Conservation (phyloP, 73 alveolate species). For the Symbiodinium pilosum region DNA sequence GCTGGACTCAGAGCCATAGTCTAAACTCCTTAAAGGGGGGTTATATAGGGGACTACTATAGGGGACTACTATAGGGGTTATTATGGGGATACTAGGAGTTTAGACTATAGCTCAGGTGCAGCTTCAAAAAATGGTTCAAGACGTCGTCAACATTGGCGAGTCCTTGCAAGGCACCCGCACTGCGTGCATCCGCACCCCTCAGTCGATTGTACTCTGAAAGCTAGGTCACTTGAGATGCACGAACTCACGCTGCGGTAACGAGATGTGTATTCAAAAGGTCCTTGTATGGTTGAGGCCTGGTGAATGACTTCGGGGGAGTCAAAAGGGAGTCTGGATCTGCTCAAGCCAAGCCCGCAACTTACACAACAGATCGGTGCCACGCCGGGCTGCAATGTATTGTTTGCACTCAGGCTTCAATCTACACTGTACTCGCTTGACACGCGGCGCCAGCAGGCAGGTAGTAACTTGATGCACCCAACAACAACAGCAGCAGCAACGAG, state of each 20-base stretch:
- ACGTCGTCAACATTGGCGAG: constrained; percentile 75
- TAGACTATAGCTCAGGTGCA: constrained; percentile 20
- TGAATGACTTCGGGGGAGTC: constrained; percentile 45
- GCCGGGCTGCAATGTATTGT: too few relatives aligned
- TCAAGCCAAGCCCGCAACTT: constrained; percentile 26
- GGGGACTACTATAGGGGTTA: too few relatives aligned
- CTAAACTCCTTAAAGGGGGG: too few relatives aligned
- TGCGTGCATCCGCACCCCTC: too few relatives aligned
- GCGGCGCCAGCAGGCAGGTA: constrained; percentile 22
- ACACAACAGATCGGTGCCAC: neutral
- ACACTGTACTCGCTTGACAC: constrained; percentile 48
- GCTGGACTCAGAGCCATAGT: neutral
- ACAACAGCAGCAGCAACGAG: too few relatives aligned
- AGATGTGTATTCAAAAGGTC: too few relatives aligned
- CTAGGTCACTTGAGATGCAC: too few relatives aligned
- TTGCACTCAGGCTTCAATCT: constrained; percentile 41
- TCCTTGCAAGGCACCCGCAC: constrained; percentile 62
- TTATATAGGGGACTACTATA: too few relatives aligned
- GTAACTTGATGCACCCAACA: neutral
- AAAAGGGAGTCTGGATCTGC: constrained; percentile 51
- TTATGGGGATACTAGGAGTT: too few relatives aligned
- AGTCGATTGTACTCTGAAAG: too few relatives aligned
- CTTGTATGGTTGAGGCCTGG: constrained; percentile 67
- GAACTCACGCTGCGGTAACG: too few relatives aligned
- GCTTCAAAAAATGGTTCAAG: constrained; percentile 87